Conservation (phyloP, 768 basidiomycete genomes). For the Leccinum disarticulatum region DNA sequence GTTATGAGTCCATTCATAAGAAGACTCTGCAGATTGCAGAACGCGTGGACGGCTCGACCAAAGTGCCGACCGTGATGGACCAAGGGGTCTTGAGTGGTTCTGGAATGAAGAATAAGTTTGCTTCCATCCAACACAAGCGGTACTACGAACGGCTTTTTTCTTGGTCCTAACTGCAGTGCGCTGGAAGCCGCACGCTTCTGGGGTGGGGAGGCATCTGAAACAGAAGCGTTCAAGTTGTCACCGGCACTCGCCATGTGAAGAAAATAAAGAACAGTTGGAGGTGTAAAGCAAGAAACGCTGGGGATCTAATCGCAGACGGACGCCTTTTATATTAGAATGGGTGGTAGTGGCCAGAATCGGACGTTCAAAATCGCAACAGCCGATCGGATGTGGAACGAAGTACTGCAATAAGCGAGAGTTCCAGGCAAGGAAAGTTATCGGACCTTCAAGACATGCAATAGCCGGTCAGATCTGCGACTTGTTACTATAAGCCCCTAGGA, state of each 20-base stretch:
- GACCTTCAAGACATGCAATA: too few relatives aligned
- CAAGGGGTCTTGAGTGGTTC: slow-evolving; percentile 1
- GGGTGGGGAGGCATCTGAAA: neutral
- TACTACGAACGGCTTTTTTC: neutral
- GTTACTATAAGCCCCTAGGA: too few relatives aligned
- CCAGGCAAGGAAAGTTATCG: too few relatives aligned
- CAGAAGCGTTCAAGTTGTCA: neutral
- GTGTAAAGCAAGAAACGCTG: neutral
- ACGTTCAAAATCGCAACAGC: neutral
- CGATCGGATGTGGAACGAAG: neutral
- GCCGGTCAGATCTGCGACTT: neutral
- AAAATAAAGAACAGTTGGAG: neutral
- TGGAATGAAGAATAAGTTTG: neutral
- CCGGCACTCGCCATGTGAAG: neutral
- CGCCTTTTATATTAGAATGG: neutral
- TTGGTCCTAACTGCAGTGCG: neutral
- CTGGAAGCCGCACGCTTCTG: neutral
- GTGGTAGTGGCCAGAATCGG: neutral
- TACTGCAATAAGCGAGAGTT: neutral
- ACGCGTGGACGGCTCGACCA: too few relatives aligned
- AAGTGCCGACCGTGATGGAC: neutral
- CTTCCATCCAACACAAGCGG: neutral
- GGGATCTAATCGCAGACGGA: neutral
- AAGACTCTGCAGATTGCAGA: neutral
- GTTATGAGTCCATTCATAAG: neutral